Evolutionary conservation across 2,329 filamentous ascomycete species (phyloP).

Genomic region (Hawksworthiomyces lignivorus): DNA sequence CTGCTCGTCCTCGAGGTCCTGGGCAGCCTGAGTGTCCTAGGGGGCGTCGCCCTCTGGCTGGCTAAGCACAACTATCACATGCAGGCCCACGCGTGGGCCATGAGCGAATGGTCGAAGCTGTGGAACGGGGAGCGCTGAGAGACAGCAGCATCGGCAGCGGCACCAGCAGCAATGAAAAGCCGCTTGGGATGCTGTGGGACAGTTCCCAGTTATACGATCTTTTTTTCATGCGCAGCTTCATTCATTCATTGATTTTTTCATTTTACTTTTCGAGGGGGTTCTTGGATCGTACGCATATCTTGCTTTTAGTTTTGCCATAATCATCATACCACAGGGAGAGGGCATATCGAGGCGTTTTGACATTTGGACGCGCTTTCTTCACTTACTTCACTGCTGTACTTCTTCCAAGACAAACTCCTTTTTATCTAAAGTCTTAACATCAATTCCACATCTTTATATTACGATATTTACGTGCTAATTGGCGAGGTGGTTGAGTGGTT

Average conservation of each 20-base stretch:
- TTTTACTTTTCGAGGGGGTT: too few species aligned
- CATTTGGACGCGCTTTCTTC: neutral
- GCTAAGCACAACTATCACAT: constrained; percentile 21
- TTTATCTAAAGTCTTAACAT: too few species aligned
- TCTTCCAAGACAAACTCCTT: too few species aligned
- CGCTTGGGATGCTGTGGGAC: too few species aligned
- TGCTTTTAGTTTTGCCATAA: neutral
- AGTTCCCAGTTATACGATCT: too few species aligned
- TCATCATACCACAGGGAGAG: neutral
- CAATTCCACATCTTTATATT: too few species aligned
- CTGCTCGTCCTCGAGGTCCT: constrained; percentile 65
- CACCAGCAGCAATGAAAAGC: too few species aligned
- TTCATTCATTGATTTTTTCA: neutral
- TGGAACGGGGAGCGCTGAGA: constrained; percentile 19
- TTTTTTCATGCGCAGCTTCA: neutral
- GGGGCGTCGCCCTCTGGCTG: constrained; percentile 62
- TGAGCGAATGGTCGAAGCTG: constrained; percentile 22
- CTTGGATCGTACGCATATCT: neutral
- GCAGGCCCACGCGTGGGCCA: constrained; percentile 20
- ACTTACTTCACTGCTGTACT: too few species aligned
- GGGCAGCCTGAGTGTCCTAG: constrained; percentile 65
- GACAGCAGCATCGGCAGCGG: too few species aligned
- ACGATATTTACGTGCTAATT: too few species aligned
- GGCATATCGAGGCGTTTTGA: constrained; percentile 3
- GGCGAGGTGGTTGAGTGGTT: too few species aligned